Percentiles rank a stretch among this genome's conserved stretches.
Conservation (phyloP, 2,329 filamentous ascomycete genomes). For the Neonectria punicea region DNA sequence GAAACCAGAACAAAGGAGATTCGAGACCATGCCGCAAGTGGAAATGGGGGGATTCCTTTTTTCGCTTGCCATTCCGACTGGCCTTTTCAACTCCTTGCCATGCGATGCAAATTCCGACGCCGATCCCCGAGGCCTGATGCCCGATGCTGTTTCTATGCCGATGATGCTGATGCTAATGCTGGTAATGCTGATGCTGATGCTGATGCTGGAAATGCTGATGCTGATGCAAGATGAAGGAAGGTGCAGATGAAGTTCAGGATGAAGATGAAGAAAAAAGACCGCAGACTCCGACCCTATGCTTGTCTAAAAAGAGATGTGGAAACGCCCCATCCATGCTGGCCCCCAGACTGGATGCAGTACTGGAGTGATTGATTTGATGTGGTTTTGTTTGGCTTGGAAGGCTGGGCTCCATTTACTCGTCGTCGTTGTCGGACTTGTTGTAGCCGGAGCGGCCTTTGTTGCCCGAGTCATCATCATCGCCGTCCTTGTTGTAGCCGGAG, state of each 20-base stretch:
- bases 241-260: slow-evolving; percentile 21
- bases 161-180: slow-evolving; percentile 9
- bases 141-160: not conserved
- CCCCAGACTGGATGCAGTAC: not conserved
- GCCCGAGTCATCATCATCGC: slow-evolving; percentile 45
- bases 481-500: slow-evolving; percentile 39
- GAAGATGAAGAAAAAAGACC: slow-evolving; percentile 13
- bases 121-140: slow-evolving; percentile 12
- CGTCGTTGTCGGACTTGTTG: slow-evolving; percentile 52
- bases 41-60: slow-evolving; percentile 5
- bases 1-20: slow-evolving; percentile 14
- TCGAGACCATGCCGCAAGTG: slow-evolving; percentile 8
- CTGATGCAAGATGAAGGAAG: not conserved
- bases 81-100: slow-evolving; percentile 15
- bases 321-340: slow-evolving; percentile 37
- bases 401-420: slow-evolving; percentile 34
- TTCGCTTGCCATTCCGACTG: slow-evolving; percentile 20
- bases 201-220: slow-evolving; percentile 5
- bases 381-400: not conserved
- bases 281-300: slow-evolving; percentile 32
- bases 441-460: slow-evolving; percentile 57
- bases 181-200: slow-evolving; percentile 4
- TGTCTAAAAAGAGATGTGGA: slow-evolving; percentile 19
- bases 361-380: not conserved
- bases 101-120: slow-evolving; percentile 15